Conservation (phyloP, 495 filamentous ascomycete species). For the Geoglossum glabrum region DNA sequence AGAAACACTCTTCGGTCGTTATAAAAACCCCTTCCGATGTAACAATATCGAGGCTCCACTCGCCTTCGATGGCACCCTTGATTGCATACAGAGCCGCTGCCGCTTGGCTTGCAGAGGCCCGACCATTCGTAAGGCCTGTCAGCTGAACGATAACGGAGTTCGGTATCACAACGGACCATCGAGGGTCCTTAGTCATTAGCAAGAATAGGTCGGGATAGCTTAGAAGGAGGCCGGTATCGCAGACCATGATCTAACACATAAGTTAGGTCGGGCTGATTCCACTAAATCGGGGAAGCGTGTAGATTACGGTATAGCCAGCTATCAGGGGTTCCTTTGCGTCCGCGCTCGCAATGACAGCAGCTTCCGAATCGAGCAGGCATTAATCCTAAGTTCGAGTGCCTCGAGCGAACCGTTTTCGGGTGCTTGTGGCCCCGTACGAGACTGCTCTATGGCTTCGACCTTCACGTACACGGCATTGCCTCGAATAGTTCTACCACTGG, state of each 20-base stretch:
- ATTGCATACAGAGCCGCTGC: neutral
- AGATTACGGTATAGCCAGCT: conserved; percentile 2
- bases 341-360: neutral
- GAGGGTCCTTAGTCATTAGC: neutral
- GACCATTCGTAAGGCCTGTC: neutral
- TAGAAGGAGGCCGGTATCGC: conserved; percentile 7
- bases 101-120: neutral
- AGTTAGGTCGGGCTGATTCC: neutral
- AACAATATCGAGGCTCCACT: neutral
- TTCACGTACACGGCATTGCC: too few species aligned
- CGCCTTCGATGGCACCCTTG: neutral
- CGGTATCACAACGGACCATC: conserved; percentile 5
- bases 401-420: neutral
- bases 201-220: conserved; percentile 6
- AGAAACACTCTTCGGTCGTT: neutral
- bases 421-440: too few species aligned
- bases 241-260: conserved; percentile 2
- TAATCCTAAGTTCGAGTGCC: neutral
- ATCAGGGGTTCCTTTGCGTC: neutral
- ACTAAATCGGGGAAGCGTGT: neutral
- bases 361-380: too few species aligned
- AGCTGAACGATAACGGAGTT: conserved; percentile 2
- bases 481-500: too few species aligned
- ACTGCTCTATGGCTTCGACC: too few species aligned
- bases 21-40: neutral